phyloP scores from a whole-genome alignment of 768 basidiomycete genomes.

The Lyophyllum decastes region DNA sequence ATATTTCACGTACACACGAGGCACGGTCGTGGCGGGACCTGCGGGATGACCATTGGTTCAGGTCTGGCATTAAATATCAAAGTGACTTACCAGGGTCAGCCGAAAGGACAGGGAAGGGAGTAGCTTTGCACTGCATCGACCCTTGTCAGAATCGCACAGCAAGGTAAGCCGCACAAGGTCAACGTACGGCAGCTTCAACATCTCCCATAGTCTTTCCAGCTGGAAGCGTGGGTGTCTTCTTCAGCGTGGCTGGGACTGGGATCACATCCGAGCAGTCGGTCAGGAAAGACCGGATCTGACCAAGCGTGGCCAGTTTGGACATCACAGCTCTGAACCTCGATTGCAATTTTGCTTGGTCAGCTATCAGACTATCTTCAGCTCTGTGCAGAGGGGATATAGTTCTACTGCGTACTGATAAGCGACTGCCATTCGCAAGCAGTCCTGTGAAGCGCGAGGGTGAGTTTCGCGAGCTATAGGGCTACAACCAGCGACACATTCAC shows the following conservation, averaged over 20 bases:
- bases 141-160: neutral
- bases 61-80: neutral
- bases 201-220: slow-evolving; percentile 29
- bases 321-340: slow-evolving; percentile 30
- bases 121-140: slow-evolving; percentile 15
- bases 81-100: slow-evolving; percentile 17
- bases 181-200: slow-evolving; percentile 25
- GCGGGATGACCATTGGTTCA: neutral
- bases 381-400: neutral
- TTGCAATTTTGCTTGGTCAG: slow-evolving; percentile 24
- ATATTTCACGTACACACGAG: slow-evolving; percentile 17
- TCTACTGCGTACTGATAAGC: slow-evolving; percentile 25
- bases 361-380: slow-evolving; percentile 9
- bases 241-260: slow-evolving; percentile 12
- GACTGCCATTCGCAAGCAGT: slow-evolving; percentile 45
- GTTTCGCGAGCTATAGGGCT: neutral
- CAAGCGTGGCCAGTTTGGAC: slow-evolving; percentile 32
- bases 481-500: slow-evolving; percentile 3
- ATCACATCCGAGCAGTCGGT: slow-evolving; percentile 31
- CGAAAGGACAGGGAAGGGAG: slow-evolving; percentile 26
- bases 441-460: slow-evolving; percentile 3
- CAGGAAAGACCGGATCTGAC: slow-evolving; percentile 21
- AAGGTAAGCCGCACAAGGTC: neutral
- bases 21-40: slow-evolving; percentile 20
- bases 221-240: slow-evolving; percentile 23